phyloP scores from a whole-genome alignment of 768 basidiomycete genomes.

The Amanita phalloides region DNA sequence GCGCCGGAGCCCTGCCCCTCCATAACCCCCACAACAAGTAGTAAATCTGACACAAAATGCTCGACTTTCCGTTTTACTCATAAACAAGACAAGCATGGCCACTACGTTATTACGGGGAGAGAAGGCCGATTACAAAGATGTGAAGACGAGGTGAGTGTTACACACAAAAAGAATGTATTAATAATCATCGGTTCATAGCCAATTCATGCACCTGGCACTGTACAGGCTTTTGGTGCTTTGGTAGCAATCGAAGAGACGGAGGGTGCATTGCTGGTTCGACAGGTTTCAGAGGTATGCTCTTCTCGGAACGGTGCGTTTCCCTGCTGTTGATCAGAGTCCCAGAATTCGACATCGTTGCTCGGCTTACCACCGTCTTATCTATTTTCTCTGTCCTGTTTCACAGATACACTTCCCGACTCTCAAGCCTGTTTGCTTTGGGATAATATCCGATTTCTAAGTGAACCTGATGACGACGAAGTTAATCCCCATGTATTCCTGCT shows the following conservation, averaged over 20 bases:
- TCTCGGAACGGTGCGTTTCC: not conserved
- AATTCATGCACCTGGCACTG: constrained; percentile 70
- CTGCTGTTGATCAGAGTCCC: not conserved
- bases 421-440: constrained; percentile 65
- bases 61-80: constrained; percentile 57
- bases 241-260: constrained; percentile 56
- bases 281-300: constrained; percentile 63
- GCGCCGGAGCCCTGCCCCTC: not conserved
- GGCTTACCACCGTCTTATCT: constrained; percentile 63
- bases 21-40: not conserved
- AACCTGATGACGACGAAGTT: constrained; percentile 36
- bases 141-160: constrained; percentile 58
- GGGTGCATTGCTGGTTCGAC: constrained; percentile 51
- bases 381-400: constrained; percentile 65
- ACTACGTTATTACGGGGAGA: constrained; percentile 59
- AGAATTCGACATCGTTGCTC: constrained; percentile 71
- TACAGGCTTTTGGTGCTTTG: constrained; percentile 78
- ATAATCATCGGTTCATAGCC: constrained; percentile 31
- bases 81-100: constrained; percentile 48
- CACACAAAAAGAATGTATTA: not conserved
- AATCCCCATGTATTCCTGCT: constrained; percentile 58
- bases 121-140: constrained; percentile 57
- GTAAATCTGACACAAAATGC: constrained; percentile 9
- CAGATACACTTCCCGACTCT: constrained; percentile 51
- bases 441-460: constrained; percentile 57